Evolutionary conservation across 768 basidiomycete genomes (phyloP).

Genomic region (Lactarius evosmus): DNA sequence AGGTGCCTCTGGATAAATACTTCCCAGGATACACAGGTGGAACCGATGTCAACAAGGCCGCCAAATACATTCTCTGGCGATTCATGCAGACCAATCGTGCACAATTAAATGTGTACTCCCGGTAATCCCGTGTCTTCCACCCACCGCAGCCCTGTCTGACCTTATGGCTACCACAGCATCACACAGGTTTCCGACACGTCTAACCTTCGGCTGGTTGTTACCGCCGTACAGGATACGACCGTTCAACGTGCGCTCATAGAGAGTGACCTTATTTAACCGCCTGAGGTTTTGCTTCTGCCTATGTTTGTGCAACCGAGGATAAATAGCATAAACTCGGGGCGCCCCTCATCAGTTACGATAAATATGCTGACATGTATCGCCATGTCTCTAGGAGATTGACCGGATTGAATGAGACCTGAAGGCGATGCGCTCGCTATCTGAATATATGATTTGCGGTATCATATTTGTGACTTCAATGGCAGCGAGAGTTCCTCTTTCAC

Average conservation of each 20-base stretch:
- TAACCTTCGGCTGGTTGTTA: constrained; percentile 76
- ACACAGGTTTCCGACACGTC: constrained; percentile 86
- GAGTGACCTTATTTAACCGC: too few species aligned
- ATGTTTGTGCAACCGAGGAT: neutral
- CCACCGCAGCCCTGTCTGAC: neutral
- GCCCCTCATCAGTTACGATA: neutral
- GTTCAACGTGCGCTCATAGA: constrained; percentile 62
- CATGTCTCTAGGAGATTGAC: neutral
- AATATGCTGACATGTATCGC: neutral
- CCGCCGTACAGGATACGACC: constrained; percentile 87
- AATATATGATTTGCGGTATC: neutral
- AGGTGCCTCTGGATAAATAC: constrained; percentile 33
- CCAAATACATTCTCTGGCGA: constrained; percentile 47
- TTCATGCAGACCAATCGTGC: constrained; percentile 46
- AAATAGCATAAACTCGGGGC: neutral
- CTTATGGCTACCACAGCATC: constrained; percentile 41
- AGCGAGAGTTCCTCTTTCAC: neutral
- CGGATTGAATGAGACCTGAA: too few species aligned
- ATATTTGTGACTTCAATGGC: neutral
- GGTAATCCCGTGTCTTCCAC: constrained; percentile 45
- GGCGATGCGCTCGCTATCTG: neutral
- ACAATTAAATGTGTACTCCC: constrained; percentile 48
- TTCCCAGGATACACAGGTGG: constrained; percentile 47
- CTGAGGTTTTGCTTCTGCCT: neutral
- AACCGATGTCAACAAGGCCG: constrained; percentile 44